Percentiles rank a stretch among this genome's conserved stretches.
Conservation (phyloP, 192 early-diverging fungal species). For the Jimgerdemannia lactiflua region DNA sequence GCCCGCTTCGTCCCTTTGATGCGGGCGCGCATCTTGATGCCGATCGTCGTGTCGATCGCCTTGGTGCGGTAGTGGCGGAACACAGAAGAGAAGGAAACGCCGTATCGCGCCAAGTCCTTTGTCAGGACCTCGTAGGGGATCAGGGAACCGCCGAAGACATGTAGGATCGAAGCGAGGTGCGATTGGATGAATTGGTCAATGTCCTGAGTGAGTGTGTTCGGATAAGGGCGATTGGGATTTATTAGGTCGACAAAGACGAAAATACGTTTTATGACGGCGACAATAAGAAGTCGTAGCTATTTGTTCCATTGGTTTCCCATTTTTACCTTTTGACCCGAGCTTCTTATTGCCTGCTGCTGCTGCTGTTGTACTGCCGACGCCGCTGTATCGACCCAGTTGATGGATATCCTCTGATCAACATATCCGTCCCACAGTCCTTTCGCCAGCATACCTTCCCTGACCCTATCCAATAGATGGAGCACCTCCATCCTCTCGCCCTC, state of each 20-base stretch:
- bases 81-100: neutral
- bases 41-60: neutral
- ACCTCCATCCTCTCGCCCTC: conserved; percentile 5
- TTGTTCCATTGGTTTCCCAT: neutral
- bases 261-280: too few species aligned
- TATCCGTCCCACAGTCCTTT: conserved; percentile 14
- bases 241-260: too few species aligned
- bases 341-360: neutral
- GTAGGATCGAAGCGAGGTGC: neutral
- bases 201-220: neutral
- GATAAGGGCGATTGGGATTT: too few species aligned
- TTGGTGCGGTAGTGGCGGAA: neutral
- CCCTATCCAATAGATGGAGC: conserved; percentile 4
- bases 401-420: conserved; percentile 13
- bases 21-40: neutral
- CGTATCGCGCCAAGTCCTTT: neutral
- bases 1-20: neutral
- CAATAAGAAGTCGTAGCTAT: too few species aligned
- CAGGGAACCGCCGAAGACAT: neutral
- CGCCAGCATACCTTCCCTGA: conserved; percentile 8
- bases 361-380: neutral
- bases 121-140: neutral
- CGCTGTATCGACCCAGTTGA: conserved; percentile 18
- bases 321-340: neutral
- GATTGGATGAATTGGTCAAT: neutral